Percentiles rank a stretch among this genome's conserved stretches.
Conservation (phyloP, 2,329 filamentous ascomycete genomes). For the Clarireedia hainanense region DNA sequence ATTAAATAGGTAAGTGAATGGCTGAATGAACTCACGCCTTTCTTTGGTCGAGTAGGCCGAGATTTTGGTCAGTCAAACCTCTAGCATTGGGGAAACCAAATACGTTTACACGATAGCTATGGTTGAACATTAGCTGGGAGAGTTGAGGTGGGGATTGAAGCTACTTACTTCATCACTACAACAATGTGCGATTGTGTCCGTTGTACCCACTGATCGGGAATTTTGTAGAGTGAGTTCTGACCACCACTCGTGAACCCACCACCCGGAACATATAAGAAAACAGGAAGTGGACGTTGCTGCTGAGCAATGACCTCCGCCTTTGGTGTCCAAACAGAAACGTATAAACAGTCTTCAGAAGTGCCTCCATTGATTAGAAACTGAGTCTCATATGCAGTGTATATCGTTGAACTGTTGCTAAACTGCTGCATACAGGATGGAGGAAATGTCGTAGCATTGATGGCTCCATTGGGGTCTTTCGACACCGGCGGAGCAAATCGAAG, state of each 20-base stretch:
- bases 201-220: not conserved
- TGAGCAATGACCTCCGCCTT: too few species aligned
- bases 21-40: conserved; percentile 27
- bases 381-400: conserved; percentile 5
- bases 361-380: not conserved
- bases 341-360: not conserved
- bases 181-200: not conserved
- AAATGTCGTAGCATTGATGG: conserved; percentile 15
- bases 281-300: conserved; percentile 20
- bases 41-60: conserved; percentile 55
- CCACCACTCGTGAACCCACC: conserved; percentile 30
- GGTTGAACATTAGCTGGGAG: too few species aligned
- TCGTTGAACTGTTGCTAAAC: conserved; percentile 6
- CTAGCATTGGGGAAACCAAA: conserved; percentile 29
- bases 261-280: conserved; percentile 37
- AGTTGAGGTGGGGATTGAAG: too few species aligned
- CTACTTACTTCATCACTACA: not conserved
- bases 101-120: conserved; percentile 28
- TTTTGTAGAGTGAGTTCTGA: not conserved
- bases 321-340: not conserved
- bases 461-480: conserved; percentile 4
- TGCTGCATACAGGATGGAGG: conserved; percentile 18
- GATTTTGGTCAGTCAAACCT: conserved; percentile 34
- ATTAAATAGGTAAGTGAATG: too few species aligned
- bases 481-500: conserved; percentile 30